Base-by-base conservation (phyloP, 768 basidiomycete species). In the Boletellus ananas region DNA sequence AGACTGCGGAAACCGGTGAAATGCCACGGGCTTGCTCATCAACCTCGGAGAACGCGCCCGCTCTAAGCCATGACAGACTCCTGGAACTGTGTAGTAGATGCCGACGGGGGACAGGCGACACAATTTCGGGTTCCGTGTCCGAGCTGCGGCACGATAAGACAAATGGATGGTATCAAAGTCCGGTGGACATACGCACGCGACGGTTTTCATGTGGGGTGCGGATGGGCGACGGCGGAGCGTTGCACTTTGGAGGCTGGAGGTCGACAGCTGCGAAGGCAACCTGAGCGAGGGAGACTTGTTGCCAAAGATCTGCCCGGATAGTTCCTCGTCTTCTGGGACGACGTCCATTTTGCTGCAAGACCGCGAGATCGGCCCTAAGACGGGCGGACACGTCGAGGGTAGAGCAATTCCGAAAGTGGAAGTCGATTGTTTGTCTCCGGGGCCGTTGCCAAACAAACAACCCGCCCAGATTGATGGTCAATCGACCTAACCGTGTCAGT, bases 101-200 rank as follows among this genome's bases (percentile, higher is more conserved):
- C 49, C 82, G 73, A 11, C 79, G 80, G n/a, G 85, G 85, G 21
- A 80, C 75, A 2, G 85, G 84, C 0, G 87, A 76, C 38, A 82
- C 66, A 34, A 86, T 85, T 54, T 80, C 72, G 3, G 72, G 61
- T 41, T 72, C 70, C 1, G 62, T 49, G 5, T 64, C 56, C 4
- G 56, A 41, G 16, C 66, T 67, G 52, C 14, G 17, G n/a, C 16
- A 18, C 25, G 10, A 20, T 6, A 18, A 16, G 36, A 36, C 16
- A 12, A 14, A 6, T 17, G 10, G 17, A 8, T 25, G 25, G 16
- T n/a, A 27, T 17, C 6, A n/a, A 34, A 10, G n/a, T 4, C 14
- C 16, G 45, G 17, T 20, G 18, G 25, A 25, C 36, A 16, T 20
- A 61, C 57, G 34, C 48, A 66, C 66, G 38, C 27, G 43, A 33